Evolutionary conservation across 768 basidiomycete genomes (phyloP), one percentile per base, ranked within the genome.

Genomic region (Tylopilus sp.): DNA sequence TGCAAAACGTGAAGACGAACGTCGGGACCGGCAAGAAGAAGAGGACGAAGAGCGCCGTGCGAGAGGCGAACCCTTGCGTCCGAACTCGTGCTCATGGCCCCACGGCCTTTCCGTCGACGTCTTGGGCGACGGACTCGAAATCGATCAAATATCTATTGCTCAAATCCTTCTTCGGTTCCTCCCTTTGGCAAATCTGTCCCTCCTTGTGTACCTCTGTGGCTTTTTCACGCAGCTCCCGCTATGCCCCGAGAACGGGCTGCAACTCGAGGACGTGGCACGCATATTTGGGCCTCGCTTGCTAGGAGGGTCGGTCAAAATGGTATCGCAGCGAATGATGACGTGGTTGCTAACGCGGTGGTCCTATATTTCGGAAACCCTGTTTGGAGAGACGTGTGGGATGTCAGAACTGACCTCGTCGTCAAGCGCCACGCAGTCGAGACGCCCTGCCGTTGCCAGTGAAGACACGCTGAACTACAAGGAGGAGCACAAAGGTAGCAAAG

Each of bases 141-240:
- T 57, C 7, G 56, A 67, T 13, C 71, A 71, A 33, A 53, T 81
- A 52, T 55, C 57, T 1, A 67, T 69, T 23, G 78, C 79, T 13
- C 77, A 76, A 50, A 67, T 76, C 57, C 60, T 82, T 45, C 71
- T 82, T n/a, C 75, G 76, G 7, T 71, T 82, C 40, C 71, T 81
- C 6, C 75, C 78, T 1, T 65, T 66, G 2, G 56, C 67, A 12
- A 64, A 70, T 47, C 68, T 77, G 52, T 70, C 70, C 30, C 63
- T 79, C 4, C 67, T 80, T 43, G 59, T 68, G 36, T 78, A 79
- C 57, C 69, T 80, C 30, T 67, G 73, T 47, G 69, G 69, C 6
- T 79, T 80, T 61, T 77, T 80, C 58, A 75, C 75, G 1, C 79
- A 81, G 55, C 61, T 80, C 0, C 79, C 76, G 3, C 66, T 78